These are phyloP conservation scores for Amaranthus hypochondriacus DNA, from an alignment of 148 eudicot species.

Conservation along the genomic window DNA sequence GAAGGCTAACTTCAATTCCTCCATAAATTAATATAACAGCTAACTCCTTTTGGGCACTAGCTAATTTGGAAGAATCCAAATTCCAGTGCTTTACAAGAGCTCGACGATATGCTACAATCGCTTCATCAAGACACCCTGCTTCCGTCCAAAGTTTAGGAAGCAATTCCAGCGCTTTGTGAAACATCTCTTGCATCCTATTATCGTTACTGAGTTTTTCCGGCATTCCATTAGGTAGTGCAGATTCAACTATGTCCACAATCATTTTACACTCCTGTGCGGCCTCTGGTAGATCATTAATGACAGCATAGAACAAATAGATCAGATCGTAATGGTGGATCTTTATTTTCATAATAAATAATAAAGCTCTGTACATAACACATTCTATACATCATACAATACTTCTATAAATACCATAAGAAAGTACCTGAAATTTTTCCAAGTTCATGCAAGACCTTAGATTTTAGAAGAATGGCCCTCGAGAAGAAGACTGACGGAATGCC, in stretches of 20 bases:
- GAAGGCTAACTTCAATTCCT: slow-evolving; percentile 61
- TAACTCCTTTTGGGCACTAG: slow-evolving; percentile 65
- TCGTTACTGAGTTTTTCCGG: slow-evolving; percentile 46
- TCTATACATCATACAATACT: neutral
- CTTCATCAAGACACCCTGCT: slow-evolving; percentile 68
- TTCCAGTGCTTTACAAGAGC: slow-evolving; percentile 81
- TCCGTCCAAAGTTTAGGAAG: slow-evolving; percentile 84
- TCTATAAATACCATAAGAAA: slow-evolving; percentile 1
- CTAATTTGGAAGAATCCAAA: slow-evolving; percentile 52
- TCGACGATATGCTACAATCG: slow-evolving; percentile 63
- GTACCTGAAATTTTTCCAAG: slow-evolving; percentile 73
- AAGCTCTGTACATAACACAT: neutral
- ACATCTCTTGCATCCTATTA: slow-evolving; percentile 67
- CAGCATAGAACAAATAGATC: neutral
- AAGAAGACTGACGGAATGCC: slow-evolving; percentile 88
- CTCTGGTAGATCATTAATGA: slow-evolving; percentile 37
- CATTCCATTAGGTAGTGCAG: slow-evolving; percentile 82
- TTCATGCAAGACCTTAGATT: slow-evolving; percentile 70
- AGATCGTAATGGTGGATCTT: neutral
- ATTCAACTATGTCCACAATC: slow-evolving; percentile 70
- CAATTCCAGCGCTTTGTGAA: slow-evolving; percentile 81
- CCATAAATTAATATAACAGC: slow-evolving; percentile 73
- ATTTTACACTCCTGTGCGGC: slow-evolving; percentile 80
- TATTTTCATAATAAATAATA: neutral
- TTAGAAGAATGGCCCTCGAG: slow-evolving; percentile 87